These are phyloP conservation scores for Phytomonas francai DNA, from an alignment of 208 protist genomes.

Conservation along the genomic window DNA sequence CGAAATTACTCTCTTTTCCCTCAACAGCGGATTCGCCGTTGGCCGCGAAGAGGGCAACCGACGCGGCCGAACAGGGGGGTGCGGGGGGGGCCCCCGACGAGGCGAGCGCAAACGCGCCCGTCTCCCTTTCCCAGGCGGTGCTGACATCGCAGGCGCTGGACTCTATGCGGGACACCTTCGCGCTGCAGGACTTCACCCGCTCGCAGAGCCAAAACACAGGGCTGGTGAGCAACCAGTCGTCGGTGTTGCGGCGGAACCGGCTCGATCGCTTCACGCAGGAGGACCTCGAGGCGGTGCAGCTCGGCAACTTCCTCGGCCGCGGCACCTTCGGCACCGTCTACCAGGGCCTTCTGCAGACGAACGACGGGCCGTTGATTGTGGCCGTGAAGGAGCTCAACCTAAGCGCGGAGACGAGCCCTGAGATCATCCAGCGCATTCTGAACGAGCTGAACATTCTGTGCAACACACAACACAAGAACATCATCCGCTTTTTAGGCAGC, in stretches of 20 bases:
- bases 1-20: neutral
- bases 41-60: neutral
- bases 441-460: slow-evolving; percentile 59
- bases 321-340: slow-evolving; percentile 61
- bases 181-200: slow-evolving; percentile 6
- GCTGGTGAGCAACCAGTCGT: slow-evolving; percentile 36
- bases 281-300: slow-evolving; percentile 35
- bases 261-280: slow-evolving; percentile 36
- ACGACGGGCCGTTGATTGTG: slow-evolving; percentile 33
- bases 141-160: slow-evolving; percentile 1
- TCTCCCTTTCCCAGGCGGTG: neutral
- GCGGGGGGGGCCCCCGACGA: neutral
- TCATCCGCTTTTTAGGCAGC: slow-evolving; percentile 67
- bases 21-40: neutral
- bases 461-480: slow-evolving; percentile 52
- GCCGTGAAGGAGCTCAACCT: slow-evolving; percentile 61
- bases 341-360: slow-evolving; percentile 34
- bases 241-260: slow-evolving; percentile 28
- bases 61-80: neutral
- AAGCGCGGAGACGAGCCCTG: slow-evolving; percentile 18
- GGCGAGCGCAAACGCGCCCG: neutral
- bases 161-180: slow-evolving; percentile 23
- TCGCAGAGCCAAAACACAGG: slow-evolving; percentile 22
- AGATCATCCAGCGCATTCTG: slow-evolving; percentile 32
- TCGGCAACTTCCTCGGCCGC: slow-evolving; percentile 41